Conservation (phyloP, 495 filamentous ascomycete species). For the Paragyromitra xinjiangensis region DNA sequence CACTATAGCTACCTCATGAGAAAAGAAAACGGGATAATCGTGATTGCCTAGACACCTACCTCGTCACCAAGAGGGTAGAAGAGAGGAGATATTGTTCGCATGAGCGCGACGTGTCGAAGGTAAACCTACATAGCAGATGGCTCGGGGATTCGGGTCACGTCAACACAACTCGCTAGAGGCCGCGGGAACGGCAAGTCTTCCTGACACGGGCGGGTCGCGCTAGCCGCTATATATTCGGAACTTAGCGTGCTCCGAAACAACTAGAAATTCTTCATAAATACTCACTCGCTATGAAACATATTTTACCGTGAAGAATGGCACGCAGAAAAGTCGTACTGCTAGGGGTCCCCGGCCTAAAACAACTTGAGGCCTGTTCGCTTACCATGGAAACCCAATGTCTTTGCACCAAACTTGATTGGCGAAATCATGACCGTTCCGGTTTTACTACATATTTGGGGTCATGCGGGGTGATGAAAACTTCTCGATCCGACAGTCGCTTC, state of each 20-base stretch:
- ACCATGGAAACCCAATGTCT: neutral
- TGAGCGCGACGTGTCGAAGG: neutral
- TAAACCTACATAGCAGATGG: neutral
- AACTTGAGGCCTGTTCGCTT: neutral
- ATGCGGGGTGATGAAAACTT: neutral
- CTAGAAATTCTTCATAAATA: constrained; percentile 15
- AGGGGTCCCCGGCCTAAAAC: neutral
- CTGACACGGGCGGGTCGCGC: constrained; percentile 11
- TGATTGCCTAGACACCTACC: neutral
- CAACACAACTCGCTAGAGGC: constrained; percentile 4
- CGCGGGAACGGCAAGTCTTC: constrained; percentile 5
- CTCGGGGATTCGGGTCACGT: constrained; percentile 28
- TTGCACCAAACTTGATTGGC: neutral
- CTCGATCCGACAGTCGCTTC: neutral
- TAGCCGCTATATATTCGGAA: constrained; percentile 20
- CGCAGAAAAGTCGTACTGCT: neutral
- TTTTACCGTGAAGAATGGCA: neutral
- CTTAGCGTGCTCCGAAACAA: constrained; percentile 22
- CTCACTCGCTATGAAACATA: constrained; percentile 13
- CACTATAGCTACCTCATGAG: neutral
- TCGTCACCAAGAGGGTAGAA: neutral
- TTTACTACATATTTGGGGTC: neutral
- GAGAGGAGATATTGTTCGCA: neutral
- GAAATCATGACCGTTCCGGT: neutral
- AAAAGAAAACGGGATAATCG: neutral